Evolutionary conservation across 495 filamentous ascomycete genomes (phyloP).

Genomic region (Penicillium herquei): DNA sequence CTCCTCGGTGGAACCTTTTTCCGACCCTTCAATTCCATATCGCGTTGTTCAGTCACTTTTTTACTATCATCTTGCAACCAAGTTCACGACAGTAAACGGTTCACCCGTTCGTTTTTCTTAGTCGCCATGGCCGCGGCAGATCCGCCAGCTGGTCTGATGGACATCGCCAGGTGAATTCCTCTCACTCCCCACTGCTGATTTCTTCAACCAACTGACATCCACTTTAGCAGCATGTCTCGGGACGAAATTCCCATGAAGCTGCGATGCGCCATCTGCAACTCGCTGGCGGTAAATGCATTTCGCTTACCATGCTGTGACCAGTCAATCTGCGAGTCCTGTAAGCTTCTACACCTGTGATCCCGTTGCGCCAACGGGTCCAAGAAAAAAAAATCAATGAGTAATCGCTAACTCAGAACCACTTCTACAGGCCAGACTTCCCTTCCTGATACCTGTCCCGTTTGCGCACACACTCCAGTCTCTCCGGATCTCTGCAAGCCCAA

Average conservation of each 20-base stretch:
- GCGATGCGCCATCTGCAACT: slow-evolving; percentile 88
- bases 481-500: slow-evolving; percentile 84
- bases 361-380: background rate
- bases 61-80: background rate
- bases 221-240: slow-evolving; percentile 66
- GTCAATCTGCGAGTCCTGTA: slow-evolving; percentile 88
- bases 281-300: slow-evolving; percentile 86
- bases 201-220: background rate
- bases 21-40: background rate
- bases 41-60: background rate
- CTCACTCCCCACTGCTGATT: too few species aligned
- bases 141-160: slow-evolving; percentile 45
- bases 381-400: background rate
- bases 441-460: slow-evolving; percentile 83
- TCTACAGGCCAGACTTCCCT: slow-evolving; percentile 70
- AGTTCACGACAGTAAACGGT: too few species aligned
- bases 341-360: slow-evolving; percentile 25
- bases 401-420: slow-evolving; percentile 20
- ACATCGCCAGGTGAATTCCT: slow-evolving; percentile 41
- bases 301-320: slow-evolving; percentile 94
- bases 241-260: slow-evolving; percentile 93
- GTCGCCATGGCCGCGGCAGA: slow-evolving; percentile 39
- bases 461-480: slow-evolving; percentile 83
- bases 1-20: background rate
- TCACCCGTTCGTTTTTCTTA: background rate